Conservation (phyloP, 1,139 yeast genomes). For the Pichia sp. region DNA sequence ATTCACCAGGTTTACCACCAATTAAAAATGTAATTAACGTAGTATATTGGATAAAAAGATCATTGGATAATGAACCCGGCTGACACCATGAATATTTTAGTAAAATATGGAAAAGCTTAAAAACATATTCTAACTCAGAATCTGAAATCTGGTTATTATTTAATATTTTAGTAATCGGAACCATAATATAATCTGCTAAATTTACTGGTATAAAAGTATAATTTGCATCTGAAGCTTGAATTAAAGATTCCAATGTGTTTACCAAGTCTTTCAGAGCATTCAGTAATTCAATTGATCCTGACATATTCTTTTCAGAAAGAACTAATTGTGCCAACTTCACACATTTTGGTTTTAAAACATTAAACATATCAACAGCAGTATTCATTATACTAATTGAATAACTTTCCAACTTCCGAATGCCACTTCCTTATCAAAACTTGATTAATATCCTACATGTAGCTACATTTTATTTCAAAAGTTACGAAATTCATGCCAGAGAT, state of each 20-base stretch:
- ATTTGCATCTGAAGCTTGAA: constrained; percentile 6
- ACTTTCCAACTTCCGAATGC: neutral
- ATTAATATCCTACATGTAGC: neutral
- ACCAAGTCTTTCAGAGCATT: constrained; percentile 32
- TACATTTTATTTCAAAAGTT: neutral
- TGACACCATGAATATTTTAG: constrained; percentile 43
- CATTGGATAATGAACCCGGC: constrained; percentile 32
- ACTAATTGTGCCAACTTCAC: constrained; percentile 37
- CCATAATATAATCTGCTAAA: constrained; percentile 57
- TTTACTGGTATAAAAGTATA: constrained; percentile 29
- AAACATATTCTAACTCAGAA: constrained; percentile 37
- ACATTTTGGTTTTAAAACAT: constrained; percentile 33
- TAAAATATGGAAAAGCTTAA: constrained; percentile 37
- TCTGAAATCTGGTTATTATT: constrained; percentile 38
- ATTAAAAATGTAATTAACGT: constrained; percentile 44
- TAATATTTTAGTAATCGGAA: constrained; percentile 50
- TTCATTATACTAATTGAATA: neutral
- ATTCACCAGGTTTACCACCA: constrained; percentile 35
- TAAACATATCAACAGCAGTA: constrained; percentile 15
- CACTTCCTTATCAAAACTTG: neutral
- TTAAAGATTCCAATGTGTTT: constrained; percentile 17
- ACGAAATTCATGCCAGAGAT: neutral
- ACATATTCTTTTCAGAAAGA: constrained; percentile 33
- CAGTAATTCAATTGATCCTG: constrained; percentile 25
- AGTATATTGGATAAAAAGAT: constrained; percentile 43